Conservation (phyloP, 306 rosid genomes). For the Fragaria ananassa region DNA sequence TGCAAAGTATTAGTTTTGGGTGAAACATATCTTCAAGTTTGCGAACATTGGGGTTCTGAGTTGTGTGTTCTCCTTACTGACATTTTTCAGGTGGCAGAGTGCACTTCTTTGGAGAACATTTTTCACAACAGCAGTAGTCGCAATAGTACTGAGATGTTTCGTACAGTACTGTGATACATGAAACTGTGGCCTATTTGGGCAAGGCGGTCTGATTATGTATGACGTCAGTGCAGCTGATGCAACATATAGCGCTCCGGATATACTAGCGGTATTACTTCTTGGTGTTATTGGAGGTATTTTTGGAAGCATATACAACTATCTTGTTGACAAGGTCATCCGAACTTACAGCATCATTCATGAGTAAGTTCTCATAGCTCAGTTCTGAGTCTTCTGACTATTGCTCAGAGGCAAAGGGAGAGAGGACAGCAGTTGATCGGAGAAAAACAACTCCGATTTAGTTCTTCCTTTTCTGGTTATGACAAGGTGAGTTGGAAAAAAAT, state of each 20-base stretch:
- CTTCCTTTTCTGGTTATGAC: no score
- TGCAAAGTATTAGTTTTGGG: background rate
- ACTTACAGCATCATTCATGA: slow-evolving; percentile 70
- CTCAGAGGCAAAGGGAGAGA: no score
- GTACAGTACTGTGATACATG: slow-evolving; percentile 47
- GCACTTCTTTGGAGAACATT: slow-evolving; percentile 86
- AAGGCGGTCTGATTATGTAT: slow-evolving; percentile 81
- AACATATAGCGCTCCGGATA: slow-evolving; percentile 44
- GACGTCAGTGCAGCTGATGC: slow-evolving; percentile 54
- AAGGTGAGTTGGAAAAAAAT: no score
- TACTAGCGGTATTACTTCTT: slow-evolving; percentile 52
- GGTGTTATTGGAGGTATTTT: slow-evolving; percentile 69
- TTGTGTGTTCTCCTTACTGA: slow-evolving; percentile 17
- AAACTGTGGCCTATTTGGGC: slow-evolving; percentile 70
- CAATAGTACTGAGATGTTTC: slow-evolving; percentile 62
- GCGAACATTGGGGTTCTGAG: background rate
- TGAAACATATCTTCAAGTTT: background rate
- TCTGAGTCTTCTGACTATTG: no score
- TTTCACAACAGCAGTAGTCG: slow-evolving; percentile 83
- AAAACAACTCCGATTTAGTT: no score
- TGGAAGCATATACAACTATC: slow-evolving; percentile 74
- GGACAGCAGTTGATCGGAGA: no score
- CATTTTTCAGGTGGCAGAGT: slow-evolving; percentile 70
- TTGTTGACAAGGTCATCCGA: slow-evolving; percentile 76
- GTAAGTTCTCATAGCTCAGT: slow-evolving; percentile 44